A percentile compares a stretch with the other conserved stretches of the same genome.
These are phyloP conservation scores for Malassezia pachydermatis DNA, from an alignment of 1,284 basidiomycete genomes.

Conservation along the genomic window DNA sequence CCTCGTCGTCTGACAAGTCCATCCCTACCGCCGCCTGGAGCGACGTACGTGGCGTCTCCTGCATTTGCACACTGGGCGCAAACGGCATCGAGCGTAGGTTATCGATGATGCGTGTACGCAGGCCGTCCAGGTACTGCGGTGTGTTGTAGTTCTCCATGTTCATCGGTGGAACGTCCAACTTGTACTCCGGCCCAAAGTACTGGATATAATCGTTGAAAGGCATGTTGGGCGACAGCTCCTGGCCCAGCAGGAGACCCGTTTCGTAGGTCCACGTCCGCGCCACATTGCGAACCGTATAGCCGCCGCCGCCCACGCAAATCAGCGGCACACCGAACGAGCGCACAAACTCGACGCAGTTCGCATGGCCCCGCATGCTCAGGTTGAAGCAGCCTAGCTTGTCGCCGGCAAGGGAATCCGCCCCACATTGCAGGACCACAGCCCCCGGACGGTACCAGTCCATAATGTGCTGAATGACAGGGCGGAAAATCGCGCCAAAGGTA, in stretches of 20 bases:
- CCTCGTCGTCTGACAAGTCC: conserved; percentile 43
- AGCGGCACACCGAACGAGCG: conserved; percentile 74
- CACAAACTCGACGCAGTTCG: conserved; percentile 77
- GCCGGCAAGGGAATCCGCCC: conserved; percentile 85
- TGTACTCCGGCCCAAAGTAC: conserved; percentile 92
- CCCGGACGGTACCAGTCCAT: conserved; percentile 82
- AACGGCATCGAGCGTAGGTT: conserved; percentile 66
- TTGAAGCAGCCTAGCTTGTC: conserved; percentile 97
- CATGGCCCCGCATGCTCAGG: conserved; percentile 82
- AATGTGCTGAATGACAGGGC: conserved; percentile 62
- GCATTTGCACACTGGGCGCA: conserved; percentile 79
- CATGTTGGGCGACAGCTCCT: conserved; percentile 65
- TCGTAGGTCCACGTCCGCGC: conserved; percentile 93
- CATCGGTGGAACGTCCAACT: conserved; percentile 77
- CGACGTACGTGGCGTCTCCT: conserved; percentile 60
- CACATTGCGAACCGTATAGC: conserved; percentile 86
- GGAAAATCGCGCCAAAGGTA: conserved; percentile 59
- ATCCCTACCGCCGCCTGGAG: conserved; percentile 56
- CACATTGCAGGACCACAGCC: conserved; percentile 86
- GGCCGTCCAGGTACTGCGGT: conserved; percentile 69
- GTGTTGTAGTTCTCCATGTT: conserved; percentile 92
- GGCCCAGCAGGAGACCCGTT: conserved; percentile 81
- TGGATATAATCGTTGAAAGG: conserved; percentile 96
- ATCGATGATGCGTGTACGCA: conserved; percentile 64
- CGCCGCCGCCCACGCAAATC: conserved; percentile 85